Base-by-base conservation (phyloP, 106 monocot species). In the Apostasia ramifera region DNA sequence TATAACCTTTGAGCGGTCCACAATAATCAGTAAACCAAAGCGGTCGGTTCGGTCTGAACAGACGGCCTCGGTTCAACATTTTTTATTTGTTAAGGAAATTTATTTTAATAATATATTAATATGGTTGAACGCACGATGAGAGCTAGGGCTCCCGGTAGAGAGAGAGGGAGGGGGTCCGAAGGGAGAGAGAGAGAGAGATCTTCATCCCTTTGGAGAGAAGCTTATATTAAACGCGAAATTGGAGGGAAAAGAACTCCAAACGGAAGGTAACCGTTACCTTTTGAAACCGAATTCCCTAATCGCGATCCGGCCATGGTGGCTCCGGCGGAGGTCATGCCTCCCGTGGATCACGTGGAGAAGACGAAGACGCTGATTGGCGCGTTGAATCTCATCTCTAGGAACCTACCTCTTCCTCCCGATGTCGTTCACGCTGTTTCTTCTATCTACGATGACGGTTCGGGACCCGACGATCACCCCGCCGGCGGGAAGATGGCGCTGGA, bases 401-500 rank as follows among this genome's bases (percentile, higher is more conserved):
- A 85, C 71, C 85, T 85, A 56, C 85, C 81, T 2, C 77, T 85
- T 4, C 81, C 85, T 37, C 75, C 85, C 8, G 81, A 75, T 26
- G 78, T 85, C 5, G 64, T 72, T 55, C 67, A 46, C 54, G 81
- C 78, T 40, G 77, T 85, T 59, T 78, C 71, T 37, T 77, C 73
- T 41, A 85, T 85, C 63, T 85, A 78, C 77, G 45, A 81, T 53
- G 78, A 58, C 40, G 77, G 53, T 9, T 67, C 11, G 44, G 77
- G 40, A n/a, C 68, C 49, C 1, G 79, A 72, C 6, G 66, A 59
- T 6, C 2, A 14, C 1, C 50, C 6, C 58, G 6, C 45, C 2
- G 61, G 15, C 10, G 62, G 40, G 13, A 70, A 57, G 58, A 61
- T 40, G 45, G 44, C 9, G 51, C 59, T 53, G 61, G 72, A 45